Evolutionary conservation across 176 grass and related monocot species (phyloP).

Genomic region (Oryza meridionalis): DNA sequence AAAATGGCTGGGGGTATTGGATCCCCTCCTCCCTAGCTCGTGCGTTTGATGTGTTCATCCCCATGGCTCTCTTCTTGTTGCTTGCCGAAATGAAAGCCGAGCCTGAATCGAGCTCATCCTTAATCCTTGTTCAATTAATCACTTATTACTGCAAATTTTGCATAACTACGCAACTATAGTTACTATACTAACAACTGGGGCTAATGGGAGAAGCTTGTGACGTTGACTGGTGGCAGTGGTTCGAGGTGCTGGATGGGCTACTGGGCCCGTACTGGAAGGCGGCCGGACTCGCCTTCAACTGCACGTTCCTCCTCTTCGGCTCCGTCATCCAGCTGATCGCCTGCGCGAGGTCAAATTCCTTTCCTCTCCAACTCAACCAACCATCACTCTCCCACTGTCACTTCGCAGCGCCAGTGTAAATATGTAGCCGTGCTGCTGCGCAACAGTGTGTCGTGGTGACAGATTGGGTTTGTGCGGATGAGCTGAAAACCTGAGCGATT

Average conservation of each 20-base stretch:
- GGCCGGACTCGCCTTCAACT: conserved; percentile 71
- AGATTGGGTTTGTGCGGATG: background rate
- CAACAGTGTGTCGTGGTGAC: background rate
- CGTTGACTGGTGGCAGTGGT: conserved; percentile 60
- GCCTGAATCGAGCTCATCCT: background rate
- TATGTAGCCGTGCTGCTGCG: background rate
- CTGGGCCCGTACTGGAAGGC: conserved; percentile 84
- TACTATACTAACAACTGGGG: background rate
- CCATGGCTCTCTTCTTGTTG: background rate
- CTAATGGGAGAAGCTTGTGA: background rate
- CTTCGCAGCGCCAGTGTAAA: background rate
- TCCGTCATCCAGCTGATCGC: conserved; percentile 80
- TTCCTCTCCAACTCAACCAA: background rate
- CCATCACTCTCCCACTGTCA: conserved; percentile 23
- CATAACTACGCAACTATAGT: background rate
- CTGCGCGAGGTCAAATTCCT: conserved; percentile 55
- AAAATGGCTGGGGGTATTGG: conserved; percentile 24
- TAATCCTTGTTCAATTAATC: conserved; percentile 11
- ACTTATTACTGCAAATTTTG: background rate
- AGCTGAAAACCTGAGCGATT: background rate
- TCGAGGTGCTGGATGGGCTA: conserved; percentile 81
- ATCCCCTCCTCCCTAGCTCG: conserved; percentile 23
- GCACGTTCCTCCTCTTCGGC: conserved; percentile 81
- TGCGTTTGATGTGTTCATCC: conserved; percentile 18
- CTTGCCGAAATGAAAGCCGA: background rate